Evolutionary conservation across 192 early-diverging fungal species (phyloP), one percentile per base, ranked within the genome.

Genomic region (Paraglomus occultum): DNA sequence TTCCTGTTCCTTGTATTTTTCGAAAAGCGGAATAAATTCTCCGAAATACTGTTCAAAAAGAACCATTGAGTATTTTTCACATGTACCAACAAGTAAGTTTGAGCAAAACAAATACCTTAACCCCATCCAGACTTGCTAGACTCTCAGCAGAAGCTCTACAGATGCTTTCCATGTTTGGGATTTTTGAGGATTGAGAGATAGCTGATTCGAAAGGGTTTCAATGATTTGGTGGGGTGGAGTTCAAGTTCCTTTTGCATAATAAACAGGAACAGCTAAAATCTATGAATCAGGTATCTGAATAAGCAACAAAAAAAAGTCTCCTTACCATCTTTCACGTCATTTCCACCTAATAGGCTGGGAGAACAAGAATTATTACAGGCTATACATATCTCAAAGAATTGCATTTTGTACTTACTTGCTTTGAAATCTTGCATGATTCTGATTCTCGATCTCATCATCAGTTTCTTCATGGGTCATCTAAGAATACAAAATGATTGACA

Each of bases 91-190:
- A 51, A 66, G 43, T 38, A 17, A 63, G 43, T n/a, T n/a, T n/a
- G n/a, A n/a, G n/a, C n/a, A n/a, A 51, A 63, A 40, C 7, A 51
- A 50, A 66, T 66, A 66, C 64, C 50, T 66, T 66, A 18, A 43
- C 39, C 22, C 52, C 64, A 51, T 66, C 64, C 7, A 51, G 31
- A 0, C 18, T 52, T 4, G 64, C 50, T 51, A 66, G 43, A 38
- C 38, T 66, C 11, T 40, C 42, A 51, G 64, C 47, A 66, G 64
- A 23, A 10, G 40, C 40, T 48, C 48, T 66, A 20, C 50, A n/a
- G 4, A 66, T 64, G 43, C 43, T 64, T 64, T 64, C 62, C 8
- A 49, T 23, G 43, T 39, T 50, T 48, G 45, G 50, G 1, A 50
- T 23, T 64, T 64, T 23, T 23, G 0, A 12, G 62, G 31, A n/a